phyloP scores from a whole-genome alignment of 2,329 filamentous ascomycete genomes.

The Cercospora citrullina region DNA sequence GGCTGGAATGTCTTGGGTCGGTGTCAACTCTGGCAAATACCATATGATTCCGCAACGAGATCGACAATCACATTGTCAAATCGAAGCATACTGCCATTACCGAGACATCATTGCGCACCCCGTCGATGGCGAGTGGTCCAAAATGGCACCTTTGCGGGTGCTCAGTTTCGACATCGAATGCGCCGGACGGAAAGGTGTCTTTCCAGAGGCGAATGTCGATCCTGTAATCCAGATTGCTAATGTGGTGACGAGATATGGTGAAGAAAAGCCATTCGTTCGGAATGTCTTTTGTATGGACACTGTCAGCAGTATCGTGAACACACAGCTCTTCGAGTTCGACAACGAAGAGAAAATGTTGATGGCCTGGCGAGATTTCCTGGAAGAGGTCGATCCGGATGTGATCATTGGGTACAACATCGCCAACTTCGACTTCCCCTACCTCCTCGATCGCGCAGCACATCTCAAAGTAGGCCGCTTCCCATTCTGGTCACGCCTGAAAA shows the following conservation, averaged over 20 bases:
- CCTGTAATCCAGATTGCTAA: constrained; percentile 98
- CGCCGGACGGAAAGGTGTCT: constrained; percentile 94
- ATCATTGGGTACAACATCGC: constrained; percentile 99
- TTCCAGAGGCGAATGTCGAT: constrained; percentile 87
- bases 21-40: constrained; percentile 74
- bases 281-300: constrained; percentile 96
- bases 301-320: constrained; percentile 91
- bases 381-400: constrained; percentile 90
- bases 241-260: constrained; percentile 89
- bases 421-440: constrained; percentile 98
- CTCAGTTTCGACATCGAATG: constrained; percentile 99
- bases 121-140: constrained; percentile 91
- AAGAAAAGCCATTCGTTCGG: constrained; percentile 89
- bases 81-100: constrained; percentile 85
- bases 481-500: constrained; percentile 80
- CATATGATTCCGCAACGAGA: constrained; percentile 64
- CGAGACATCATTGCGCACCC: constrained; percentile 81
- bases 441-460: constrained; percentile 82
- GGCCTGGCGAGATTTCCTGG: constrained; percentile 85
- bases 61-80: constrained; percentile 90
- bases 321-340: constrained; percentile 81
- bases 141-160: constrained; percentile 91
- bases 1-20: constrained; percentile 96
- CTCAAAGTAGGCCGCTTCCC: constrained; percentile 79
- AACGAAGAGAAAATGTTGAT: constrained; percentile 87